Evolutionary conservation across 257 asterid species (phyloP).

Genomic region (Gentiana straminea): DNA sequence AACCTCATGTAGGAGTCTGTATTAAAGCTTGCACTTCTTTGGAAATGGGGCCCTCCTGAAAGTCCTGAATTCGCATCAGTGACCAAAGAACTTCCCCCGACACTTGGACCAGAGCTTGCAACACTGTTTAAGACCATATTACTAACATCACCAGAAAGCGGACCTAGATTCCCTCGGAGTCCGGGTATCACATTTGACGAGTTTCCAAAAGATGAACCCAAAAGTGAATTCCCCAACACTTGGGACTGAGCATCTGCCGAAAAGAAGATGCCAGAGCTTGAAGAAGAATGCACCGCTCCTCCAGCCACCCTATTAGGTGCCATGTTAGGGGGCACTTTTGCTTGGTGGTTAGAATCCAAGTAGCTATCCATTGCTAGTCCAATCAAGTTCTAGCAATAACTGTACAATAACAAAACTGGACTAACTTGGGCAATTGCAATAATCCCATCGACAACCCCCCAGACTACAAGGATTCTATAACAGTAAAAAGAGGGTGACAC

Average conservation of each 20-base stretch:
- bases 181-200: slow-evolving; percentile 49
- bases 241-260: slow-evolving; percentile 76
- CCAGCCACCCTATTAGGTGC: slow-evolving; percentile 68
- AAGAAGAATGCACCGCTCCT: slow-evolving; percentile 76
- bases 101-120: slow-evolving; percentile 78
- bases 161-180: slow-evolving; percentile 40
- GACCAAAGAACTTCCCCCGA: slow-evolving; percentile 94
- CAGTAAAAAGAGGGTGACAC: too few species aligned
- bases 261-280: slow-evolving; percentile 74
- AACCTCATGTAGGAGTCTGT: slow-evolving; percentile 88
- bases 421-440: not conserved
- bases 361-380: slow-evolving; percentile 29
- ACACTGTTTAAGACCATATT: slow-evolving; percentile 56
- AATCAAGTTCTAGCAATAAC: slow-evolving; percentile 1
- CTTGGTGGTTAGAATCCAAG: slow-evolving; percentile 27
- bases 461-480: not conserved
- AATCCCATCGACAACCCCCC: slow-evolving; percentile 1
- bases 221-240: slow-evolving; percentile 53
- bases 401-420: not conserved
- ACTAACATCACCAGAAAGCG: slow-evolving; percentile 51
- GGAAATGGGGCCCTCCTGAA: slow-evolving; percentile 80
- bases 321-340: slow-evolving; percentile 40
- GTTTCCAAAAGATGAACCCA: slow-evolving; percentile 66
- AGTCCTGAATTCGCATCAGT: slow-evolving; percentile 97
- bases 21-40: slow-evolving; percentile 88